Base-by-base conservation (phyloP, 2,329 filamentous ascomycete genomes). In the Alternaria sp. region DNA sequence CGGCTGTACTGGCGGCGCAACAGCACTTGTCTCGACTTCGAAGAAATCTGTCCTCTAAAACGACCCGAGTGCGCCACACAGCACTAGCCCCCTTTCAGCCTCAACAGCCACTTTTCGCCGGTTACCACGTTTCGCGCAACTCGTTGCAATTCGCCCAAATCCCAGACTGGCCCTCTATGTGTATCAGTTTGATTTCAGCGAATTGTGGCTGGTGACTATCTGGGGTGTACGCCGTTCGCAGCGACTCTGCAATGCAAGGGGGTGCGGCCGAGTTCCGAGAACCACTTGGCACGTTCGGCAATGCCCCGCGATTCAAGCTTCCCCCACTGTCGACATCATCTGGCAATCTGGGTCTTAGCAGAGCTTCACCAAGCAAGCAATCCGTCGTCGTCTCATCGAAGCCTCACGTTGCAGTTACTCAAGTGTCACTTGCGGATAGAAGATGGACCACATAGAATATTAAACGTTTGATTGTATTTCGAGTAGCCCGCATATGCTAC, bases 21-120 rank as follows among this genome's bases (percentile, higher is more conserved):
- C 51, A 59, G 40, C 40, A 54, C 52, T 51, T 51, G 45, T 59
- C 56, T 51, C 46, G 56, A 54, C 52, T 45, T 40, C 17, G 45
- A 56, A 59, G 52, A 60, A 60, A 60, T 60, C 29, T 60, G 58
- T 60, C 58, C 58, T 60, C 54, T 60, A 51, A 48, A 46, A 31
- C 29, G 56, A 58, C 56, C 56, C 51, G 56, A 51, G 34, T 54
- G 56, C 53, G 57, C 57, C 54, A 60, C 54, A 60, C 57, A 50
- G 52, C 57, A 31, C 57, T 60, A 52, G 41, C 49, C 57, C 57
- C 37, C 49, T 57, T 33, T 3, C 26, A 21, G 24, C 29, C 28
- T 7, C 45, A 42, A 37, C 33, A 59, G 56, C 56, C 56, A 58
- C 52, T 31, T 55, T 55, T 59, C 28, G 46, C 41, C 42, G 13